phyloP scores from a whole-genome alignment of 495 filamentous ascomycete species.

The Penicillium silybi region DNA sequence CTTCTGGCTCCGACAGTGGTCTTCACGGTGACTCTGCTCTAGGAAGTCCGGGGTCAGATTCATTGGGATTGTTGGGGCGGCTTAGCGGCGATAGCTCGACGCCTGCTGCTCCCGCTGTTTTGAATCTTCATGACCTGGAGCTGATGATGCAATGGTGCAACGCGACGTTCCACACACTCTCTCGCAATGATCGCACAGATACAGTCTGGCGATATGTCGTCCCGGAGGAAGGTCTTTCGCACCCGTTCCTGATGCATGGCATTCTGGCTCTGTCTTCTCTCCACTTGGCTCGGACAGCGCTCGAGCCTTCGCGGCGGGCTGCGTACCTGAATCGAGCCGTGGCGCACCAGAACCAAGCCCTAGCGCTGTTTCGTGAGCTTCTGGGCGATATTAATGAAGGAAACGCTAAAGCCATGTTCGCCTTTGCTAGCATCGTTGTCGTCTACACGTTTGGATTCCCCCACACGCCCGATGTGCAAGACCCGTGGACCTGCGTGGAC shows the following conservation, averaged over 20 bases:
- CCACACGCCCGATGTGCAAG: slow-evolving; percentile 31
- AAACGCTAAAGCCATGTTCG: slow-evolving; percentile 50
- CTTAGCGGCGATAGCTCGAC: slow-evolving; percentile 13
- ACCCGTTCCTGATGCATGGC: slow-evolving; percentile 51
- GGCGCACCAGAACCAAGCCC: slow-evolving; percentile 45
- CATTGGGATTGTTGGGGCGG: slow-evolving; percentile 26
- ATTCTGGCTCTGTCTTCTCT: slow-evolving; percentile 47
- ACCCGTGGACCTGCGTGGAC: slow-evolving; percentile 34
- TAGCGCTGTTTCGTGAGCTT: slow-evolving; percentile 41
- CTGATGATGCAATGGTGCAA: slow-evolving; percentile 47
- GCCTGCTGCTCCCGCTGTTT: slow-evolving; percentile 1
- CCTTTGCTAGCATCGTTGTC: slow-evolving; percentile 46
- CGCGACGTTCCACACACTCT: slow-evolving; percentile 26
- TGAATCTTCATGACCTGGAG: slow-evolving; percentile 38
- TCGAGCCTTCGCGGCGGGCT: slow-evolving; percentile 17
- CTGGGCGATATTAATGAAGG: slow-evolving; percentile 37
- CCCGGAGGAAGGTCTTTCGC: slow-evolving; percentile 42
- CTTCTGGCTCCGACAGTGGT: slow-evolving; percentile 21
- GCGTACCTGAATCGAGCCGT: slow-evolving; percentile 39
- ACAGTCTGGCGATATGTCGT: slow-evolving; percentile 42
- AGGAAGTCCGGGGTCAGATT: slow-evolving; percentile 14
- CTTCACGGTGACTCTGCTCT: slow-evolving; percentile 15
- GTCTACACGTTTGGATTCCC: slow-evolving; percentile 50
- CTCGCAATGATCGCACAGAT: slow-evolving; percentile 30
- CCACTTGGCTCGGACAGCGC: slow-evolving; percentile 38